Evolutionary conservation across 805 yeast species (phyloP).

Genomic region (Priceomyces castillae): DNA sequence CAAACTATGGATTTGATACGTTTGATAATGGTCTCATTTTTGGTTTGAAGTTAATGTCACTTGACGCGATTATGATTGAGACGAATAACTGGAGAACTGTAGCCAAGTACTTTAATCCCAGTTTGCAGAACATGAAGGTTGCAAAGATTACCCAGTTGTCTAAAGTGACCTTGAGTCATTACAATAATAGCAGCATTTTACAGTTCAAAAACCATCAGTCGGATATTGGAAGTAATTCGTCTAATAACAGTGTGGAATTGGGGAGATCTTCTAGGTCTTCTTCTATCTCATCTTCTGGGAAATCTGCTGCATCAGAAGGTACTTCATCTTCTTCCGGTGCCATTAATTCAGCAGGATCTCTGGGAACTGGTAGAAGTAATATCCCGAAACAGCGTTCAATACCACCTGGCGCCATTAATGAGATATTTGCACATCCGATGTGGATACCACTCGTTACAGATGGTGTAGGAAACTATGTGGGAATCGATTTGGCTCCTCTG

Average conservation of each 20-base stretch:
- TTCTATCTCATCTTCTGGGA: constrained; percentile 5
- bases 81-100: constrained; percentile 84
- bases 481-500: constrained; percentile 72
- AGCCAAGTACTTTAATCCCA: constrained; percentile 39
- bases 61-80: constrained; percentile 78
- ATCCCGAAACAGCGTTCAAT: constrained; percentile 57
- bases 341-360: not conserved
- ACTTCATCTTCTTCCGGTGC: not conserved
- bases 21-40: constrained; percentile 70
- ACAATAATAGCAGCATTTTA: constrained; percentile 5
- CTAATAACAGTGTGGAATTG: constrained; percentile 13
- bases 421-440: constrained; percentile 78
- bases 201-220: constrained; percentile 11
- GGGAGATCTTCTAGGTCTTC: constrained; percentile 7
- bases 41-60: constrained; percentile 74
- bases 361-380: not conserved
- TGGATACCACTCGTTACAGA: constrained; percentile 95
- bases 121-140: constrained; percentile 21
- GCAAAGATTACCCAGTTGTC: constrained; percentile 19
- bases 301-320: not conserved
- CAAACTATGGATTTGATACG: constrained; percentile 60
- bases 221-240: constrained; percentile 14
- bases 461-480: constrained; percentile 87
- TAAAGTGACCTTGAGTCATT: constrained; percentile 21
- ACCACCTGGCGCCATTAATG: constrained; percentile 73